Conservation (phyloP, 768 basidiomycete genomes). For the Amanita phalloides region DNA sequence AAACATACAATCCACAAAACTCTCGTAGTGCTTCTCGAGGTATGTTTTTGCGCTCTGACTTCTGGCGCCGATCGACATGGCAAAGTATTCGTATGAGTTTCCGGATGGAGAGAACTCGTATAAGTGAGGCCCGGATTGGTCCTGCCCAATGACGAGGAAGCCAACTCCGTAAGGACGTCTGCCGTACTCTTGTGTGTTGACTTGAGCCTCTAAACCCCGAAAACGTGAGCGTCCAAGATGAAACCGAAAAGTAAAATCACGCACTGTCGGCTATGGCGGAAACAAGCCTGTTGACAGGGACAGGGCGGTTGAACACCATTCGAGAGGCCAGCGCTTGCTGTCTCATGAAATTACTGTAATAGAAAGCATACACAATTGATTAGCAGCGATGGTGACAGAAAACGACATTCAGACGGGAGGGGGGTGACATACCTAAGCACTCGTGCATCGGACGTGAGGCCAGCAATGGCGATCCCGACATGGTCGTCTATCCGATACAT, state of each 20-base stretch:
- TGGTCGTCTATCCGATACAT: conserved; percentile 99
- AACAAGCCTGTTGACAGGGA: conserved; percentile 91
- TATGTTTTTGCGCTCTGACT: conserved; percentile 99
- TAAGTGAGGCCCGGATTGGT: conserved; percentile 94
- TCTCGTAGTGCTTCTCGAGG: conserved; percentile 87
- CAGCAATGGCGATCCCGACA: conserved; percentile 98
- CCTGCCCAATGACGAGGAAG: conserved; percentile 93
- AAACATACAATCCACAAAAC: conserved; percentile 73
- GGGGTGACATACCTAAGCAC: conserved; percentile 67
- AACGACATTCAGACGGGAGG: neutral
- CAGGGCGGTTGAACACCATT: conserved; percentile 92
- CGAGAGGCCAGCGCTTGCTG: conserved; percentile 94
- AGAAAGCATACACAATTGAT: neutral
- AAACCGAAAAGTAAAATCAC: conserved; percentile 19
- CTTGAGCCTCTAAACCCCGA: conserved; percentile 72
- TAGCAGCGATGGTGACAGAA: neutral
- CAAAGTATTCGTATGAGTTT: conserved; percentile 94
- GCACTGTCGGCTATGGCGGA: conserved; percentile 90
- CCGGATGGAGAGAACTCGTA: conserved; percentile 98
- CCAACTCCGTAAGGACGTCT: conserved; percentile 97
- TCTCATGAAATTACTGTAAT: conserved; percentile 90
- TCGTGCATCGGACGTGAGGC: conserved; percentile 96
- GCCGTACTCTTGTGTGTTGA: conserved; percentile 98
- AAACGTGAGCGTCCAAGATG: neutral
- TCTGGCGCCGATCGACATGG: conserved; percentile 96